Evolutionary conservation across 179 eudicot genomes (phyloP), one percentile per base, ranked within the genome.

Genomic region (Spergularia azorica): DNA sequence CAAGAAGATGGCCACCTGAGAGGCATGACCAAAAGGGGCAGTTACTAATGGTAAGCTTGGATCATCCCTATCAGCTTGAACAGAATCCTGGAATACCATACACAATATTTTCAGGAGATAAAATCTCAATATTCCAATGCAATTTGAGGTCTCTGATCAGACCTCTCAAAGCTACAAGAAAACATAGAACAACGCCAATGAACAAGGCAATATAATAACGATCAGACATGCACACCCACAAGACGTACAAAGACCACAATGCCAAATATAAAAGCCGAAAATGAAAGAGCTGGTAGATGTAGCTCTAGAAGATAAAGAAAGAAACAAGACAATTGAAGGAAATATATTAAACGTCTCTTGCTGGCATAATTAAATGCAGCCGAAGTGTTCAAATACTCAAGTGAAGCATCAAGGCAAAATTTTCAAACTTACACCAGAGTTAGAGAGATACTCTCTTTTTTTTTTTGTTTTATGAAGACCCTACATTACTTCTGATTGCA

Each of bases 1-100:
- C n/a, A 36, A 59, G 54, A 57, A 43, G 76, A 57, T 9, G 50
- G 13, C 9, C 83, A 95, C 99, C 99, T 95, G 99, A 56, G 99
- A 95, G 70, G 98, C 98, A 80, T 95, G 99, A 68, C 99, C 99
- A 83, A 95, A 95, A 74, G 99, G 99, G 79, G 98, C 97, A 56
- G 99, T 95, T 74, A 95, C 99, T 81, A 95, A 84, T 12, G 99
- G 92, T 76, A 85, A 90, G 83, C 87, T 85, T 11, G 99, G 99
- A 74, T 95, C 99, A 77, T 95, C 99, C 83, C 97, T 93, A 71
- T 95, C 99, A 82, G 86, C 92, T 83, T 93, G 99, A 74, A 95
- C 85, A 36, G 83, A 76, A 41, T 91, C 95, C 99, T 95, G 76
- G 26, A 80, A 39, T 74, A 66, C 43, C 39, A 20, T 70, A 72